A percentile compares a stretch with the other conserved stretches of the same genome.
These are phyloP conservation scores for Bassia scoparia DNA, from an alignment of 148 eudicot species.

Conservation along the genomic window DNA sequence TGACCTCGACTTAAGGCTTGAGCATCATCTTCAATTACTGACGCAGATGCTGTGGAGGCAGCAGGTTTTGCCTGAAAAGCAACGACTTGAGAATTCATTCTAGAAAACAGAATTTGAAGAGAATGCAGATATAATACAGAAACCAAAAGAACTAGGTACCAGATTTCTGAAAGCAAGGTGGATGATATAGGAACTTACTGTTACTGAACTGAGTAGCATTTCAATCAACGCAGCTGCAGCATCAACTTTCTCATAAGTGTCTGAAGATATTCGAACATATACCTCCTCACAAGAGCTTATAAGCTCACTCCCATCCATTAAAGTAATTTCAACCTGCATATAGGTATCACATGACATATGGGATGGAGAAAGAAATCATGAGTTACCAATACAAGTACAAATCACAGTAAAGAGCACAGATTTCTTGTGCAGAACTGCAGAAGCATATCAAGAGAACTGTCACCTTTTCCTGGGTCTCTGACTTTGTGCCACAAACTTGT, in stretches of 20 bases:
- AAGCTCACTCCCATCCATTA: slow-evolving; percentile 53
- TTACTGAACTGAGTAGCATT: slow-evolving; percentile 61
- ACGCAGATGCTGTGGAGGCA: slow-evolving; percentile 34
- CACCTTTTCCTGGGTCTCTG: slow-evolving; percentile 53
- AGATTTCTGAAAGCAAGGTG: neutral
- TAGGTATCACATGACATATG: slow-evolving; percentile 2
- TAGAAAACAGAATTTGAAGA: neutral
- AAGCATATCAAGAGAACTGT: slow-evolving; percentile 4
- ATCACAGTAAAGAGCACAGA: neutral
- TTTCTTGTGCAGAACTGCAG: neutral
- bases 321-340: slow-evolving; percentile 52
- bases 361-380: neutral
- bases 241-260: slow-evolving; percentile 90
- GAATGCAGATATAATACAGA: neutral
- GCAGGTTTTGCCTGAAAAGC: slow-evolving; percentile 41
- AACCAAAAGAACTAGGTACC: neutral
- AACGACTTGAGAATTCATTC: slow-evolving; percentile 10
- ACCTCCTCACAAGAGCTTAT: slow-evolving; percentile 55
- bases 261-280: slow-evolving; percentile 66
- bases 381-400: slow-evolving; percentile 3
- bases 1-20: slow-evolving; percentile 29
- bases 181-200: slow-evolving; percentile 43
- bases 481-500: slow-evolving; percentile 62
- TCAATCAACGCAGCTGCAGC: slow-evolving; percentile 78
- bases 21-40: slow-evolving; percentile 39